Evolutionary conservation across 129 eudicot genomes (phyloP).

Genomic region (Escallonia rubra): DNA sequence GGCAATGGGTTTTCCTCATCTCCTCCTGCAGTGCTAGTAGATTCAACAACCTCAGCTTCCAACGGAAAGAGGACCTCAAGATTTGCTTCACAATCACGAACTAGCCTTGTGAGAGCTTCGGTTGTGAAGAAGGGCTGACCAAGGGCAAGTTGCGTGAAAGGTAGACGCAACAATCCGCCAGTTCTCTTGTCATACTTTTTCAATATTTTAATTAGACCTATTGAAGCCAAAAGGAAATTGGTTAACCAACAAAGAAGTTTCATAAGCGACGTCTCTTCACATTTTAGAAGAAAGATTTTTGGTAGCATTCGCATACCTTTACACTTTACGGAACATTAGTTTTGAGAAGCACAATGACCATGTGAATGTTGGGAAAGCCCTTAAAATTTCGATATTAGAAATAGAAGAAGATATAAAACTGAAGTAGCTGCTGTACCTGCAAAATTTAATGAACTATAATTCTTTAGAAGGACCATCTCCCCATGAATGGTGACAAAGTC

Average conservation of each 20-base stretch:
- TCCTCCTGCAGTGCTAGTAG: conserved; percentile 13
- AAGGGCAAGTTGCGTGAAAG: conserved; percentile 70
- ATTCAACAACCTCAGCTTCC: conserved; percentile 71
- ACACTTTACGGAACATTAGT: not conserved
- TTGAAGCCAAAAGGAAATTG: conserved; percentile 7
- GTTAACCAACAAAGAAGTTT: not conserved
- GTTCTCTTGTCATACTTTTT: conserved; percentile 94
- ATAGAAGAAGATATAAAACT: not conserved
- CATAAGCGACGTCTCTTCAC: not conserved
- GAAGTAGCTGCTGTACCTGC: conserved; percentile 48
- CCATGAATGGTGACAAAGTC: conserved; percentile 83
- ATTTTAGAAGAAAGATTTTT: not conserved
- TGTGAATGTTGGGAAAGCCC: conserved; percentile 7
- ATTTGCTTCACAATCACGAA: conserved; percentile 82
- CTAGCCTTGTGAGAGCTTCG: conserved; percentile 71
- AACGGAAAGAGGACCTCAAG: conserved; percentile 73
- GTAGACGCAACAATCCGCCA: conserved; percentile 67
- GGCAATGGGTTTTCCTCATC: conserved; percentile 7
- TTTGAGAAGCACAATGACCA: conserved; percentile 7
- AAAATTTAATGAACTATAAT: conserved; percentile 88
- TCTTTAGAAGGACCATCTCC: conserved; percentile 94
- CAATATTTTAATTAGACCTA: conserved; percentile 79
- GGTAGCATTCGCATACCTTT: not conserved
- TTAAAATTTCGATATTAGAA: conserved; percentile 5
- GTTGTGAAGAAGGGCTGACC: conserved; percentile 88